phyloP scores from a whole-genome alignment of 31 red algal genomes.

The Odonthalia washingtoniensis region DNA sequence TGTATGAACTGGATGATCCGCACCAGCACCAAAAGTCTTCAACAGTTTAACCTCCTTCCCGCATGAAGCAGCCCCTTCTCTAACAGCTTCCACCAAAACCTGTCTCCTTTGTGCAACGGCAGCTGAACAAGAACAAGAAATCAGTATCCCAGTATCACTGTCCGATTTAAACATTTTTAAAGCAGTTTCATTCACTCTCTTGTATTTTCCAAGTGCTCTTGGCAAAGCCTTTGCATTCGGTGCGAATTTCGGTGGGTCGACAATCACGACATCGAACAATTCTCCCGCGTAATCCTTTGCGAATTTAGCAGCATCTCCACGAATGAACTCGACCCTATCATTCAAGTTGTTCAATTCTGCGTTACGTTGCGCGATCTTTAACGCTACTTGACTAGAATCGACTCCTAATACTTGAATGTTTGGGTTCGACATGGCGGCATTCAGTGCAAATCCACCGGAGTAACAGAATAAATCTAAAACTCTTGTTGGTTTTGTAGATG shows the following conservation, averaged over 20 bases:
- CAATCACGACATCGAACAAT: conserved; percentile 59
- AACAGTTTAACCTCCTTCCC: conserved; percentile 63
- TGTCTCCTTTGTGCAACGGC: conserved; percentile 54
- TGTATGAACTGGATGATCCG: conserved; percentile 51
- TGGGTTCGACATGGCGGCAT: conserved; percentile 46
- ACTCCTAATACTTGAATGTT: conserved; percentile 46
- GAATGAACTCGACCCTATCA: conserved; percentile 41
- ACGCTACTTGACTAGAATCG: conserved; percentile 55
- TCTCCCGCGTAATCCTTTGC: conserved; percentile 7
- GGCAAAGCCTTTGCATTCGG: conserved; percentile 51
- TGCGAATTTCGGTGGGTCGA: conserved; percentile 85
- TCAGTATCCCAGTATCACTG: conserved; percentile 47
- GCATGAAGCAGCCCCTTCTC: conserved; percentile 22
- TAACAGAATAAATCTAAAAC: conserved; percentile 83
- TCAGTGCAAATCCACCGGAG: conserved; percentile 76
- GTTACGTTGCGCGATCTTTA: conserved; percentile 53
- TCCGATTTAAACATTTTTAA: conserved; percentile 44
- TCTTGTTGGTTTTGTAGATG: background rate
- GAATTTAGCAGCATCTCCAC: conserved; percentile 54
- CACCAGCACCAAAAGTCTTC: conserved; percentile 52
- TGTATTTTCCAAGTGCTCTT: conserved; percentile 61
- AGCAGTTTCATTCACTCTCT: conserved; percentile 56
- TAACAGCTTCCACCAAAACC: conserved; percentile 57
- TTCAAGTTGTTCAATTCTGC: conserved; percentile 47
- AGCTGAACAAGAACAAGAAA: conserved; percentile 75